phyloP scores from a whole-genome alignment of 352 stramenopile genomes.

The Phytopythium delawarense region DNA sequence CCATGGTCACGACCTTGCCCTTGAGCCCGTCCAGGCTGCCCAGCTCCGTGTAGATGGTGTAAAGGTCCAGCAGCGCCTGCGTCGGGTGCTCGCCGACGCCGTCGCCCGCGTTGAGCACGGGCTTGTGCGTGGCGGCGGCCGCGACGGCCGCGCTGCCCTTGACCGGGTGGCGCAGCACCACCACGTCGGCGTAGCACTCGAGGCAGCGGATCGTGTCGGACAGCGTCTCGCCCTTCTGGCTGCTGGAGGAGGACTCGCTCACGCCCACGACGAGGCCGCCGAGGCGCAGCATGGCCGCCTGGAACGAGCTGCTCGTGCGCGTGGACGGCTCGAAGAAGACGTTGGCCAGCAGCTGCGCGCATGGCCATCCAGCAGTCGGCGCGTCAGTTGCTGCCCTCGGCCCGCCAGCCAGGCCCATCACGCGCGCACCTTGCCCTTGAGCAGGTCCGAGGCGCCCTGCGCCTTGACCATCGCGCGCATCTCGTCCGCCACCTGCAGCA shows the following conservation, averaged over 20 bases:
- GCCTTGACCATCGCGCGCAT: constrained; percentile 83
- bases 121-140: constrained; percentile 81
- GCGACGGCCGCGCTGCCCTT: constrained; percentile 84
- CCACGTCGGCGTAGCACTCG: constrained; percentile 94
- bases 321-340: constrained; percentile 99
- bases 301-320: constrained; percentile 97
- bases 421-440: constrained; percentile 69
- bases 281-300: constrained; percentile 96
- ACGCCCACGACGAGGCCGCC: constrained; percentile 94
- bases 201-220: constrained; percentile 96
- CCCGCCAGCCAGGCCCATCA: neutral
- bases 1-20: constrained; percentile 93
- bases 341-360: constrained; percentile 87
- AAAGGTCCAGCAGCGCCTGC: constrained; percentile 98
- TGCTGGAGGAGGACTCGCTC: constrained; percentile 92
- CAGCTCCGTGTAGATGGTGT: constrained; percentile 94
- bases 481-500: constrained; percentile 71
- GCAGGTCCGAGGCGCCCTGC: constrained; percentile 63
- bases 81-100: constrained; percentile 98
- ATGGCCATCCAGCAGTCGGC: neutral
- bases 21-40: constrained; percentile 47
- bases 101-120: constrained; percentile 94
- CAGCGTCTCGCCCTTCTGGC: constrained; percentile 98
- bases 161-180: constrained; percentile 94
- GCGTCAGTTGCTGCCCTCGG: neutral